Evolutionary conservation across 73 alveolate genomes (phyloP).

Genomic region (Paramecium octaurelia): DNA sequence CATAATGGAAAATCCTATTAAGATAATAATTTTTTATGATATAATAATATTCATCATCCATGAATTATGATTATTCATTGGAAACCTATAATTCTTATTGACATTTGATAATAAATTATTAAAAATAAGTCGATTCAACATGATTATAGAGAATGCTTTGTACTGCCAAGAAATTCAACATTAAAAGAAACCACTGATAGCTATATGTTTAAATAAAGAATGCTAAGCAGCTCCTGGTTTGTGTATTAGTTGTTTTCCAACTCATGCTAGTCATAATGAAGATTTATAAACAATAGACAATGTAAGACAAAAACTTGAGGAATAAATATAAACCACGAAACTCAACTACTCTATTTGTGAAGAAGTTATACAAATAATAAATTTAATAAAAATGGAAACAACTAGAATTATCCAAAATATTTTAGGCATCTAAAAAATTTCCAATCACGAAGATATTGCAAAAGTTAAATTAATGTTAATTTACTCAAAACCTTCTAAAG

Average conservation of each 20-base stretch:
- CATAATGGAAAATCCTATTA: not conserved
- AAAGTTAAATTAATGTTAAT: not conserved
- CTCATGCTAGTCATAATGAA: not conserved
- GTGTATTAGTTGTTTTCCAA: not conserved
- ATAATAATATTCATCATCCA: not conserved
- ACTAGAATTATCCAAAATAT: not conserved
- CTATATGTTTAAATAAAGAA: not conserved
- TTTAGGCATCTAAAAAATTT: not conserved
- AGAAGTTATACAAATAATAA: not conserved
- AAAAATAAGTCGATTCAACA: not conserved
- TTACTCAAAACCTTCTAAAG: not conserved
- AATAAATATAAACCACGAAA: not conserved
- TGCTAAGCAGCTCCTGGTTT: not conserved
- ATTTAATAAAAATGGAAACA: not conserved
- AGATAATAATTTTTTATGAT: not conserved
- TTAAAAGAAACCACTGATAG: not conserved
- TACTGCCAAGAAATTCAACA: not conserved
- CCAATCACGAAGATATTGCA: not conserved
- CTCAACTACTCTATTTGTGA: not conserved
- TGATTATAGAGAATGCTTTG: not conserved
- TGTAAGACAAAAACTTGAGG: not conserved
- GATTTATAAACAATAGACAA: not conserved
- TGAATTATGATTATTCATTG: no score
- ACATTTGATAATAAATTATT: not conserved
- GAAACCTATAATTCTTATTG: not conserved